Evolutionary conservation across 208 protist genomes (phyloP).

Genomic region (Acanthamoeba healyi): DNA sequence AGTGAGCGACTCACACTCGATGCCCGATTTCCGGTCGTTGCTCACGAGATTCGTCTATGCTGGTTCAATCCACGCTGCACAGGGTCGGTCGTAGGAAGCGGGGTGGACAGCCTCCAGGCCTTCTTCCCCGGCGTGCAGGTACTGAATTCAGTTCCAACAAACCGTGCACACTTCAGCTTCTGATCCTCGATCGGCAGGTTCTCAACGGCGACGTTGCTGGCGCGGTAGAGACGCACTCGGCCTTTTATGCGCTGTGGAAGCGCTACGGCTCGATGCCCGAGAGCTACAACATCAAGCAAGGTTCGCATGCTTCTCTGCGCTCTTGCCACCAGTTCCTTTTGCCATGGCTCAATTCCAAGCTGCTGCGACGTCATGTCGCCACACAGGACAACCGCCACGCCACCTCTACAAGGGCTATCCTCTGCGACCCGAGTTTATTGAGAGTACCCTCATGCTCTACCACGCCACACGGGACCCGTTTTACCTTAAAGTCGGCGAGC

Average conservation of each 20-base stretch:
- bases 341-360: no score
- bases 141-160: no score
- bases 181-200: no score
- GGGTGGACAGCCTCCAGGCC: slow-evolving; percentile 87
- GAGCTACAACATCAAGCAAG: slow-evolving; percentile 79
- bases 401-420: slow-evolving; percentile 84
- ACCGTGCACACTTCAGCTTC: no score
- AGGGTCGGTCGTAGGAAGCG: slow-evolving; percentile 77
- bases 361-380: no score
- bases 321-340: no score
- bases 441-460: slow-evolving; percentile 92
- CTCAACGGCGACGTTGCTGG: slow-evolving; percentile 90
- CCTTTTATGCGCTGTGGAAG: slow-evolving; percentile 89
- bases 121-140: slow-evolving; percentile 67
- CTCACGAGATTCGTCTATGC: no score
- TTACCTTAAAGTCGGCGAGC: slow-evolving; percentile 73
- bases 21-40: neutral
- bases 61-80: neutral
- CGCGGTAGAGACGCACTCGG: slow-evolving; percentile 85
- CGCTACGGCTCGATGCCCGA: slow-evolving; percentile 92
- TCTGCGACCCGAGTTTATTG: slow-evolving; percentile 93
- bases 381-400: slow-evolving; percentile 15
- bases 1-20: no score
- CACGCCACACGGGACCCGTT: slow-evolving; percentile 85
- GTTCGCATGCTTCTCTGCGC: no score